phyloP scores from a whole-genome alignment of 2,329 filamentous ascomycete genomes.

The Gnomoniopsis smithogilvyi region DNA sequence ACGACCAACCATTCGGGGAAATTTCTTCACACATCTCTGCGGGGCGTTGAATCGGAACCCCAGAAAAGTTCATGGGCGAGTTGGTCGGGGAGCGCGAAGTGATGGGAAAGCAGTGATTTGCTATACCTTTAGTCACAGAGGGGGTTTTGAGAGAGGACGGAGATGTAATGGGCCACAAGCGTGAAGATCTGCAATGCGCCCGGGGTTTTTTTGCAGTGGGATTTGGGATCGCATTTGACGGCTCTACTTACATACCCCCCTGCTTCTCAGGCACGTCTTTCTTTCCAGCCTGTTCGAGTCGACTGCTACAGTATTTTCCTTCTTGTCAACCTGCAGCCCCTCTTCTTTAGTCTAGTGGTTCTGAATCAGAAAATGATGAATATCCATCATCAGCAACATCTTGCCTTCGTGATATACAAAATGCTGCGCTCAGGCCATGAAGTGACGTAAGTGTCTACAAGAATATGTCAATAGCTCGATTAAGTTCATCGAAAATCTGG shows the following conservation, averaged over 20 bases:
- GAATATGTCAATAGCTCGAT: background rate
- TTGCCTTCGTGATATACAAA: background rate
- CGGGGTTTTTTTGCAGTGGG: conserved; percentile 15
- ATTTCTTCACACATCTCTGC: conserved; percentile 14
- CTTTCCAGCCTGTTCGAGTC: conserved; percentile 17
- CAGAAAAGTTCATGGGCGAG: conserved; percentile 9
- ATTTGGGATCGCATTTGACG: conserved; percentile 20
- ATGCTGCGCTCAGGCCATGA: background rate
- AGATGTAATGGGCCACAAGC: conserved; percentile 11
- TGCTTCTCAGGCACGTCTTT: conserved; percentile 18
- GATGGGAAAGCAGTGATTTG: conserved; percentile 11
- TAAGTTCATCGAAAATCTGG: background rate
- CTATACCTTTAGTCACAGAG: conserved; percentile 12
- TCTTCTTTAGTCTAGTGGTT: conserved; percentile 19
- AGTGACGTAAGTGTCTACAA: background rate
- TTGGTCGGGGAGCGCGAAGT: conserved; percentile 9
- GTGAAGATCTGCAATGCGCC: conserved; percentile 14
- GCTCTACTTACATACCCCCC: conserved; percentile 20
- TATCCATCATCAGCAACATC: conserved; percentile 8
- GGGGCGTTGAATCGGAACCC: conserved; percentile 13
- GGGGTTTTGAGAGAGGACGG: conserved; percentile 9
- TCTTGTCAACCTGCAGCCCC: conserved; percentile 18
- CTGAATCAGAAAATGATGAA: conserved; percentile 19
- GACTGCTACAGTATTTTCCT: conserved; percentile 20
- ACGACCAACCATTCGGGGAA: conserved; percentile 20